A percentile compares a stretch with the other conserved stretches of the same genome.
Conservation (phyloP, 1,284 basidiomycete species). For the Inonotus obliquus region DNA sequence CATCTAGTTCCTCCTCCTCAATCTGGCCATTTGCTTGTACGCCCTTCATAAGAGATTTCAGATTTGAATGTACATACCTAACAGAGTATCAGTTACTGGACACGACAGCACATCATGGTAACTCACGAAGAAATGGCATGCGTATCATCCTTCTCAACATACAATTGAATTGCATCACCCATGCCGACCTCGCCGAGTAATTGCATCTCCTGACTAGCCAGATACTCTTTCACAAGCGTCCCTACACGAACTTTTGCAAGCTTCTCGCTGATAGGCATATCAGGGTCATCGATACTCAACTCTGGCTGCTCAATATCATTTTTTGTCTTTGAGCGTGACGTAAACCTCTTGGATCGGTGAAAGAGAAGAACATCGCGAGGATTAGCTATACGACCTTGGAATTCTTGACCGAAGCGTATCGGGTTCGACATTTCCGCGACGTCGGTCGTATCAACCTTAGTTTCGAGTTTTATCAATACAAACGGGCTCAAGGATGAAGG, state of each 20-base stretch:
- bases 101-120: not conserved
- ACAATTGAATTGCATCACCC: conserved; percentile 87
- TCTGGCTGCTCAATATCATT: conserved; percentile 70
- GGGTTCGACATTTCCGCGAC: conserved; percentile 91
- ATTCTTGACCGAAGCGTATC: conserved; percentile 95
- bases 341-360: conserved; percentile 73
- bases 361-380: conserved; percentile 91
- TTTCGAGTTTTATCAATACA: not conserved
- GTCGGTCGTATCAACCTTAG: conserved; percentile 84
- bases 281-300: conserved; percentile 71
- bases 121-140: conserved; percentile 85
- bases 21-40: conserved; percentile 61
- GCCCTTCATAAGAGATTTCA: conserved; percentile 62
- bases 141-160: conserved; percentile 93
- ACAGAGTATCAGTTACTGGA: not conserved
- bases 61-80: conserved; percentile 66
- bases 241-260: conserved; percentile 65
- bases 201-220: conserved; percentile 86
- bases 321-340: conserved; percentile 28
- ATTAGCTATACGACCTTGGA: conserved; percentile 88
- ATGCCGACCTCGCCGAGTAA: conserved; percentile 82
- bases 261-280: conserved; percentile 60
- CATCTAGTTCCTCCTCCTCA: conserved; percentile 71
- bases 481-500: not conserved
- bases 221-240: conserved; percentile 82